Percentiles rank a stretch among this genome's conserved stretches.
Evolutionary conservation across 2,329 filamentous ascomycete species (phyloP).

Genomic region (Pseudogymnoascus sp.): DNA sequence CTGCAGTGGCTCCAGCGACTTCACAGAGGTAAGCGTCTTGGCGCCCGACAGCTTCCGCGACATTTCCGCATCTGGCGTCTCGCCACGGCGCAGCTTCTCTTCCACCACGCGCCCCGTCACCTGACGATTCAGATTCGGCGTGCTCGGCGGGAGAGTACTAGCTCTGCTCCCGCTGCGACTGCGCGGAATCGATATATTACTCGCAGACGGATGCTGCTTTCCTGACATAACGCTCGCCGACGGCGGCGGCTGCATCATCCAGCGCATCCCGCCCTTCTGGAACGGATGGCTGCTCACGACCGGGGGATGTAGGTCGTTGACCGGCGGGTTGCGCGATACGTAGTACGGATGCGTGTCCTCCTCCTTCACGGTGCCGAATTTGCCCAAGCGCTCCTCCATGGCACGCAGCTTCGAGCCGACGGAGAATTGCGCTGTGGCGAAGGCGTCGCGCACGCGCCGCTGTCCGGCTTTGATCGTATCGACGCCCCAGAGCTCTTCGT

Average conservation of each 20-base stretch:
- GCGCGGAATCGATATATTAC: conserved; percentile 47
- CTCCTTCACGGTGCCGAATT: conserved; percentile 26
- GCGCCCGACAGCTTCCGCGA: neutral
- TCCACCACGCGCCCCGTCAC: conserved; percentile 26
- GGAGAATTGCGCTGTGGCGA: conserved; percentile 27
- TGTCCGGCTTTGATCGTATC: conserved; percentile 31
- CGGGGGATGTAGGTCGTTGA: conserved; percentile 81
- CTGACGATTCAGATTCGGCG: conserved; percentile 21
- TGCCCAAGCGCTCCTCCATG: conserved; percentile 42
- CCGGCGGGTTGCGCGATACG: conserved; percentile 52
- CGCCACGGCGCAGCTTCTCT: conserved; percentile 24
- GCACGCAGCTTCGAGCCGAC: conserved; percentile 50
- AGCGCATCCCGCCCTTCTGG: conserved; percentile 64
- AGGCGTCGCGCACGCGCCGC: conserved; percentile 40
- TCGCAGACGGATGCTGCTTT: conserved; percentile 63
- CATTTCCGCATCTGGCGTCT: conserved; percentile 21
- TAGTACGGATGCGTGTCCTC: conserved; percentile 29
- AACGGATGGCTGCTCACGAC: conserved; percentile 70
- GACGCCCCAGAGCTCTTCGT: conserved; percentile 78
- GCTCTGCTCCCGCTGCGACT: conserved; percentile 28
- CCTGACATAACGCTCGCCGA: conserved; percentile 85
- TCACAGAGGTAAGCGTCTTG: neutral
- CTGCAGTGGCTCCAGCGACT: neutral
- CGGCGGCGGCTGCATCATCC: conserved; percentile 94
- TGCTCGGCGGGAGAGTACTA: conserved; percentile 14